phyloP scores from a whole-genome alignment of 345 rosid species.

The Hirschfeldia incana region DNA sequence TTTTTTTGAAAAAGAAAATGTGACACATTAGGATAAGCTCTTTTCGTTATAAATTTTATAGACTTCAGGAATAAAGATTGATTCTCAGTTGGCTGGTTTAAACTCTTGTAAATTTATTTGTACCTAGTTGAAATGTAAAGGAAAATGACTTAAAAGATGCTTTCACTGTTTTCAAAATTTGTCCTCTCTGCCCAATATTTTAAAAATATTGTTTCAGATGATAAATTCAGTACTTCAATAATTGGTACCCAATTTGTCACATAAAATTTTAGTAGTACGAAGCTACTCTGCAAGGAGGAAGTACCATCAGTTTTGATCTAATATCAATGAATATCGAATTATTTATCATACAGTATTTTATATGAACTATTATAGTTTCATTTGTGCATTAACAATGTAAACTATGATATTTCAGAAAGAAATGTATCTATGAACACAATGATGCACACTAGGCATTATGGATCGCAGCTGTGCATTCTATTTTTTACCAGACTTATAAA shows the following conservation, averaged over 20 bases:
- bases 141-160: constrained; percentile 1
- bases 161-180: constrained; percentile 26
- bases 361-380: not conserved
- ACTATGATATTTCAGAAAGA: not conserved
- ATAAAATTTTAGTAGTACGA: constrained; percentile 35
- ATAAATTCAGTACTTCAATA: constrained; percentile 36
- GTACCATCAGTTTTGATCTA: constrained; percentile 5
- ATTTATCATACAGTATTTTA: not conserved
- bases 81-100: constrained; percentile 9
- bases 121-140: constrained; percentile 5
- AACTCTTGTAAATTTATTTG: not conserved
- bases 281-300: constrained; percentile 18
- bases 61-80: not conserved
- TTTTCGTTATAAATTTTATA: not conserved
- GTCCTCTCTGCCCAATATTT: not conserved
- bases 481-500: constrained; percentile 24
- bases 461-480: constrained; percentile 36
- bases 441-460: constrained; percentile 23
- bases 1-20: not conserved
- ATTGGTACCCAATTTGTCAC: constrained; percentile 38
- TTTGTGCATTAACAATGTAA: not conserved
- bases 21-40: not conserved
- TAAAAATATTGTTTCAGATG: constrained; percentile 28
- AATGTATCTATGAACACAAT: constrained; percentile 4
- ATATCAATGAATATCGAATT: not conserved